Conservation (phyloP, 2,329 filamentous ascomycete species). For the Chrysoporthe puriensis region DNA sequence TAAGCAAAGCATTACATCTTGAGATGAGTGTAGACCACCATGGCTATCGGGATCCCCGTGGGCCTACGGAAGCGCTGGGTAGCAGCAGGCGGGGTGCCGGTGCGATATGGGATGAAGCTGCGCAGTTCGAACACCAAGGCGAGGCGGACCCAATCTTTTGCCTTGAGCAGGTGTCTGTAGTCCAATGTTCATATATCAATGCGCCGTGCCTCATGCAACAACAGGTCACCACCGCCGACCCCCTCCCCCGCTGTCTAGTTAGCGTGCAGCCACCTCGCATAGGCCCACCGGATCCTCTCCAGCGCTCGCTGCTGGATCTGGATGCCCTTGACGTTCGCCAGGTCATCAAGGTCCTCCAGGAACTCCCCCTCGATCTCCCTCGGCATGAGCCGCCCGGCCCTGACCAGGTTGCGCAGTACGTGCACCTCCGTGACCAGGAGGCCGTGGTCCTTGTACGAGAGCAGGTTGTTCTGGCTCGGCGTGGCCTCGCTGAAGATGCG, state of each 20-base stretch:
- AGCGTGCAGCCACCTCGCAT: conserved; percentile 70
- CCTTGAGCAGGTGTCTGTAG: background rate
- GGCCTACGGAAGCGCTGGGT: too few species aligned
- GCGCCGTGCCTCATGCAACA: conserved; percentile 14
- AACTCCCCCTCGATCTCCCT: conserved; percentile 81
- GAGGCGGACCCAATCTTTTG: too few species aligned
- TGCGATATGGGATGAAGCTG: too few species aligned
- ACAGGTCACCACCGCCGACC: background rate
- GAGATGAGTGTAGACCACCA: too few species aligned
- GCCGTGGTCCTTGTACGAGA: conserved; percentile 92
- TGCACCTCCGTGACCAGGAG: conserved; percentile 89
- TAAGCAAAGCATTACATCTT: background rate
- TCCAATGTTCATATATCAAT: conserved; percentile 4
- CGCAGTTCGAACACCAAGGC: too few species aligned
- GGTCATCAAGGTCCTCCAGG: conserved; percentile 81
- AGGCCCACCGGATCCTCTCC: conserved; percentile 87
- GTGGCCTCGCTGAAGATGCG: conserved; percentile 72
- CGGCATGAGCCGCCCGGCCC: conserved; percentile 63
- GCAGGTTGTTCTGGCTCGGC: conserved; percentile 68
- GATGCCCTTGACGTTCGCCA: conserved; percentile 82
- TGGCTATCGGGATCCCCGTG: too few species aligned
- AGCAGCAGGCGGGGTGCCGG: background rate
- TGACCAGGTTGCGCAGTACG: conserved; percentile 71
- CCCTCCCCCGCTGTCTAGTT: background rate
- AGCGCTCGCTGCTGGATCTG: conserved; percentile 78